Evolutionary conservation across 352 stramenopile species (phyloP).

Genomic region (Globisporangium viniferum): DNA sequence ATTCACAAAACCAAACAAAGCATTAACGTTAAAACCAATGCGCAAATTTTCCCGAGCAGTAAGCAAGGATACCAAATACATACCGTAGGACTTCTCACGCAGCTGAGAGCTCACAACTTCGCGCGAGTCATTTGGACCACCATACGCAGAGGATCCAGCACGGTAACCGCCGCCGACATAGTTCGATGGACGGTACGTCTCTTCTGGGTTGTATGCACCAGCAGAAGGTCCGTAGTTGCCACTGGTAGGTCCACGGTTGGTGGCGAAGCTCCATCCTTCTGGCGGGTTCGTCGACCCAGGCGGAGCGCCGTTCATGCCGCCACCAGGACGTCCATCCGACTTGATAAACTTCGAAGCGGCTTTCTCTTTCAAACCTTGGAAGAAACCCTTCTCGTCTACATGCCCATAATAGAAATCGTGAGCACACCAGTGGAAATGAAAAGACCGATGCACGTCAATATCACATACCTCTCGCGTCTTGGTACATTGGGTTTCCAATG

Average conservation of each 20-base stretch:
- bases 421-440: background rate
- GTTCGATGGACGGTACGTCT: constrained; percentile 64
- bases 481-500: constrained; percentile 95
- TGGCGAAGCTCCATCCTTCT: constrained; percentile 83
- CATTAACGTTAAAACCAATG: background rate
- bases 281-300: constrained; percentile 68
- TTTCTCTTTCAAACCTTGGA: constrained; percentile 85
- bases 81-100: constrained; percentile 78
- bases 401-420: constrained; percentile 1
- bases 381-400: constrained; percentile 84
- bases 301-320: constrained; percentile 56
- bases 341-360: constrained; percentile 76
- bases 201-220: constrained; percentile 76
- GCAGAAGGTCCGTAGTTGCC: constrained; percentile 54
- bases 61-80: constrained; percentile 2
- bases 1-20: background rate
- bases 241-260: constrained; percentile 77
- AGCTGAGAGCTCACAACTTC: constrained; percentile 62
- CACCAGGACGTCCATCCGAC: constrained; percentile 41
- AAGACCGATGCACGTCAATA: background rate
- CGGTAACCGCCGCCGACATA: constrained; percentile 49
- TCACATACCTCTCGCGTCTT: constrained; percentile 72
- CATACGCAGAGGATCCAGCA: constrained; percentile 38
- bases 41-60: background rate
- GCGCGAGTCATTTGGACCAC: constrained; percentile 38